Base-by-base conservation (phyloP, 352 stramenopile species). In the Thraustotheca clavata region DNA sequence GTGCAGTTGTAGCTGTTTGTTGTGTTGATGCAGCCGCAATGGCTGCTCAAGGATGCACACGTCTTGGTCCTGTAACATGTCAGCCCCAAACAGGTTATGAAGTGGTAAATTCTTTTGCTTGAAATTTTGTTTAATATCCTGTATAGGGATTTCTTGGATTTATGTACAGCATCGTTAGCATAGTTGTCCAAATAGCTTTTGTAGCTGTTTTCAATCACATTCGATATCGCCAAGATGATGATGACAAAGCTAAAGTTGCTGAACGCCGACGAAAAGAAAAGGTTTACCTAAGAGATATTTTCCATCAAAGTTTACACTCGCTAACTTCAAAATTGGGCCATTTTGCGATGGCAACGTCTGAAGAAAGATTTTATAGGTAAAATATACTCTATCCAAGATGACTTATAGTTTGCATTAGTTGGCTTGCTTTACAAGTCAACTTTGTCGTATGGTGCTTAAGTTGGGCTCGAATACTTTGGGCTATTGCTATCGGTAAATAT, bases 191-290 rank as follows among this genome's bases (percentile, higher is more conserved):
- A 46, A 68, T 71, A 0, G 22, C 41, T 0, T 72, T 60, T 22
- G 40, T 74, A 5, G 69, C 62, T 2, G 46, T 87, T 0, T 91
- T 89, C 48, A 72, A 86, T 18, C 69, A 80, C 38, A 72, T 91
- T 27, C 80, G 80, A 4, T 69, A 89, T 60, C 80, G 83, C 3
- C 69, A 72, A 6, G 80, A 89, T 39, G 69, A 87, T 6, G 83
- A 89, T 59, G 83, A 74, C 0, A 67, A 70, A 9, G 80, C 87
- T 38, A 69, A 85, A 22, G 69, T 76, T 0, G 72, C 70, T 9
- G 77, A 79, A 34, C 67, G 80, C 18, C 80, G 87, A 40, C 77
- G 83, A 34, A 91, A 91, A 59, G 83, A 91, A 49, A 89, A 89
- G 49, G 76, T 88, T 9, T 62, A 89, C 57, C 47, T 65, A 27